Evolutionary conservation across 2,329 filamentous ascomycete genomes (phyloP).

Genomic region (Talaromyces sp.): DNA sequence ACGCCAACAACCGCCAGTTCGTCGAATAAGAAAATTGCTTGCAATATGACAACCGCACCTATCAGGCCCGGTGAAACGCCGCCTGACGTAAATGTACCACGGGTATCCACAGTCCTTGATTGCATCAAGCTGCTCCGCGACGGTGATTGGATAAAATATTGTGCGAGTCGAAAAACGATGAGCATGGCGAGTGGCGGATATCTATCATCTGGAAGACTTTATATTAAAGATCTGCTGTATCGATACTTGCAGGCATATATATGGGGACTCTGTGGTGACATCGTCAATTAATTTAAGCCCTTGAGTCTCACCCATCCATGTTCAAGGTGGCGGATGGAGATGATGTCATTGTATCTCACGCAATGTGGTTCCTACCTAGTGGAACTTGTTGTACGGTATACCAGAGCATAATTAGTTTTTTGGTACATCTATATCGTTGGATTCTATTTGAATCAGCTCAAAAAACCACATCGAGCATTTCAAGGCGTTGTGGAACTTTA

Average conservation of each 20-base stretch:
- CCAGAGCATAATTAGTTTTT: too few relatives aligned
- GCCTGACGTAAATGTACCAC: constrained; percentile 21
- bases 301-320: too few relatives aligned
- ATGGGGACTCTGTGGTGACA: too few relatives aligned
- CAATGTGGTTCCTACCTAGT: too few relatives aligned
- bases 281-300: too few relatives aligned
- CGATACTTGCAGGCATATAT: too few relatives aligned
- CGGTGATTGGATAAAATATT: constrained; percentile 7
- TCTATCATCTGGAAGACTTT: constrained; percentile 6
- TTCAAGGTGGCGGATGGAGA: constrained; percentile 4
- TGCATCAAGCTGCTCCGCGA: neutral
- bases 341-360: constrained; percentile 22
- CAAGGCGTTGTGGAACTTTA: too few relatives aligned
- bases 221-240: constrained; percentile 8
- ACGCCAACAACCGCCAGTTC: neutral
- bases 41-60: constrained; percentile 1
- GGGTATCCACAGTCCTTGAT: constrained; percentile 11
- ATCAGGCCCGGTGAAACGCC: neutral
- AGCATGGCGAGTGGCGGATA: neutral
- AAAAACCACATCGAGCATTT: too few relatives aligned
- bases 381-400: too few relatives aligned
- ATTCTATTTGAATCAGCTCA: too few relatives aligned
- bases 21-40: neutral
- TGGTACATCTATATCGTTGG: too few relatives aligned
- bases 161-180: neutral